These are phyloP conservation scores for Leptomonas seymouri DNA, from an alignment of 208 protist genomes.

Conservation along the genomic window DNA sequence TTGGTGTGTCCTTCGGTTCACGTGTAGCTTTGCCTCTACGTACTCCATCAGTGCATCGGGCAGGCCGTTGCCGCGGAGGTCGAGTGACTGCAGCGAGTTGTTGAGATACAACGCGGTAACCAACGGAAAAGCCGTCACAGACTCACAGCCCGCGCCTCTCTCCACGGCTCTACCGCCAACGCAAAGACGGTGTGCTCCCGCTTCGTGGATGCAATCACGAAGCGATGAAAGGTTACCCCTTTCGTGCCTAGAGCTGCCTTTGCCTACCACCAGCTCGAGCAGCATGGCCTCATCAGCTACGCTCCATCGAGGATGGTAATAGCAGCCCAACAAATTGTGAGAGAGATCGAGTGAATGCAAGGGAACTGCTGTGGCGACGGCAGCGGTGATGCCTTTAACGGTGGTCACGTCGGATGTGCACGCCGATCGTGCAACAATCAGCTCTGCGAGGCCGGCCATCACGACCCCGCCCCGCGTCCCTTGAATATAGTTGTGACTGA, in stretches of 20 bases:
- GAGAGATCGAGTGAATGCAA: conserved; percentile 29
- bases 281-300: not conserved
- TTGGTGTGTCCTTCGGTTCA: conserved; percentile 37
- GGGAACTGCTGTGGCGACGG: not conserved
- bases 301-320: conserved; percentile 9
- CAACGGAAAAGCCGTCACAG: conserved; percentile 41
- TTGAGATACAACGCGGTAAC: conserved; percentile 63
- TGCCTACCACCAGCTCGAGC: not conserved
- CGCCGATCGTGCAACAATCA: conserved; percentile 33
- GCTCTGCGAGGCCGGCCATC: conserved; percentile 48
- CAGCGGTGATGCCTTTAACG: too few relatives aligned
- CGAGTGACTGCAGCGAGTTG: conserved; percentile 44
- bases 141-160: not conserved
- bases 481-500: conserved; percentile 46
- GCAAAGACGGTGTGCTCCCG: not conserved
- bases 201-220: not conserved
- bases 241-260: not conserved
- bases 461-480: conserved; percentile 32
- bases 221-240: not conserved
- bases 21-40: conserved; percentile 57
- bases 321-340: conserved; percentile 34
- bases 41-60: conserved; percentile 41
- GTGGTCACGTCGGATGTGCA: not conserved
- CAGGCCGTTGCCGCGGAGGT: conserved; percentile 50
- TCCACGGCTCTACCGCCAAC: not conserved